A percentile compares a stretch with the other conserved stretches of the same genome.
These are phyloP conservation scores for Edhazardia aedis DNA, from an alignment of 371 early-diverging fungal species.

Conservation along the genomic window DNA sequence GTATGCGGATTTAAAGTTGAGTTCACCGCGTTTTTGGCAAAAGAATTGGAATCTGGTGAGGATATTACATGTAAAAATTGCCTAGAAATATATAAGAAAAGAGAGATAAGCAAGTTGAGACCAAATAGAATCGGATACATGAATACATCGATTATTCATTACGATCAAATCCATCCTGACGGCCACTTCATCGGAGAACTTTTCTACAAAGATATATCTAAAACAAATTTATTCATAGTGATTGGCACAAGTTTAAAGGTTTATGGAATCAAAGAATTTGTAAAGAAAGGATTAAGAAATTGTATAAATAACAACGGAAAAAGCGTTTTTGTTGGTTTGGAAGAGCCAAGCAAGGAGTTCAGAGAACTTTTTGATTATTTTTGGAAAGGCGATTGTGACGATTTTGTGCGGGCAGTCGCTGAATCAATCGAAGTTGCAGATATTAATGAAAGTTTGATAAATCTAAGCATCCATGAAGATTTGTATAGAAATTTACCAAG, in stretches of 20 bases:
- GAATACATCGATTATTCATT: constrained; percentile 78
- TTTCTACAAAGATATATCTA: constrained; percentile 5
- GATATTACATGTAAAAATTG: constrained; percentile 61
- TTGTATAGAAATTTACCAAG: too few species aligned
- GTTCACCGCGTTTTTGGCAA: constrained; percentile 49
- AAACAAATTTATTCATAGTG: constrained; percentile 59
- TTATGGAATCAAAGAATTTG: constrained; percentile 63
- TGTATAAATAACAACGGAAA: constrained; percentile 14
- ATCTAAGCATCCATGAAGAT: too few species aligned
- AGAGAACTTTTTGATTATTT: constrained; percentile 39
- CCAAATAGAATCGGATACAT: constrained; percentile 57
- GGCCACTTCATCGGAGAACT: constrained; percentile 38
- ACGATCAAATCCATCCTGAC: constrained; percentile 73
- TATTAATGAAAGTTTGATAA: too few species aligned
- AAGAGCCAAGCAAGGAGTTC: constrained; percentile 27
- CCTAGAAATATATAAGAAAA: constrained; percentile 47
- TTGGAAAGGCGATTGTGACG: constrained; percentile 42
- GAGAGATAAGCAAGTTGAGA: constrained; percentile 55
- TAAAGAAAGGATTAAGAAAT: constrained; percentile 51
- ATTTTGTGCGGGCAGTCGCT: too few species aligned
- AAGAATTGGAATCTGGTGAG: constrained; percentile 51
- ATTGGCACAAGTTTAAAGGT: constrained; percentile 90
- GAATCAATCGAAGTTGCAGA: too few species aligned
- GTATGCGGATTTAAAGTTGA: constrained; percentile 19
- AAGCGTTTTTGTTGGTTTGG: constrained; percentile 37